A percentile compares a stretch with the other conserved stretches of the same genome.
phyloP scores from a whole-genome alignment of 352 stramenopile genomes.

The Phytopythium sindhum region DNA sequence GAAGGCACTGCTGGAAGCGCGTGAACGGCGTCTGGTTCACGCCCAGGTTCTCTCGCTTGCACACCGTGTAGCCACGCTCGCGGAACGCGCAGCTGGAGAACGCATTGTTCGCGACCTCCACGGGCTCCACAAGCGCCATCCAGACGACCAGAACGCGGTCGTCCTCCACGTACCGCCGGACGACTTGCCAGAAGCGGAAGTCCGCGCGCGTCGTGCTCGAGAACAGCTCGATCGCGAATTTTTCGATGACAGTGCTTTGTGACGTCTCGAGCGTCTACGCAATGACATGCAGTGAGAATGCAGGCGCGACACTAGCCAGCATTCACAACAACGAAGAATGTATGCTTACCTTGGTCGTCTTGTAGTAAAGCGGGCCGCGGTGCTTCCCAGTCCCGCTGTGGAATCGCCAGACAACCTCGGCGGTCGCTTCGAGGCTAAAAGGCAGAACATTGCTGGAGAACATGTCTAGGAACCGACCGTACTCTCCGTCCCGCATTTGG shows the following conservation, averaged over 20 bases:
- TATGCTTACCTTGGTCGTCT: slow-evolving; percentile 8
- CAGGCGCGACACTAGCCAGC: neutral
- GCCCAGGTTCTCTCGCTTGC: slow-evolving; percentile 12
- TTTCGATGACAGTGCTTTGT: slow-evolving; percentile 6
- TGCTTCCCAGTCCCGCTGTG: slow-evolving; percentile 18
- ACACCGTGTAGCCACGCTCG: slow-evolving; percentile 28
- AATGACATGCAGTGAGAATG: neutral
- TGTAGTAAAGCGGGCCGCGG: slow-evolving; percentile 19
- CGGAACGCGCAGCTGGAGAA: slow-evolving; percentile 31
- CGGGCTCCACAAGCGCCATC: slow-evolving; percentile 7
- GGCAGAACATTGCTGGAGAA: slow-evolving; percentile 20
- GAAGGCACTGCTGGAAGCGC: neutral
- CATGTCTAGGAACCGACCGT: slow-evolving; percentile 20
- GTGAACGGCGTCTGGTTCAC: neutral
- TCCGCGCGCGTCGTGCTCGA: slow-evolving; percentile 5
- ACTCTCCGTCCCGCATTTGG: slow-evolving; percentile 15
- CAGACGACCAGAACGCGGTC: slow-evolving; percentile 43
- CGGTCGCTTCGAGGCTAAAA: slow-evolving; percentile 10
- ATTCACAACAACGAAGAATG: no score
- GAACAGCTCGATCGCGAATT: slow-evolving; percentile 7
- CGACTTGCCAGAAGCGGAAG: slow-evolving; percentile 36
- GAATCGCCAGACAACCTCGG: slow-evolving; percentile 16
- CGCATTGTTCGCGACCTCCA: slow-evolving; percentile 47
- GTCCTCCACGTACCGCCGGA: slow-evolving; percentile 34
- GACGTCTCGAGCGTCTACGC: slow-evolving; percentile 1